Percentiles rank a stretch among this genome's conserved stretches.
Evolutionary conservation across 768 basidiomycete genomes (phyloP).

Genomic region (Phlegmacium glaucopus): DNA sequence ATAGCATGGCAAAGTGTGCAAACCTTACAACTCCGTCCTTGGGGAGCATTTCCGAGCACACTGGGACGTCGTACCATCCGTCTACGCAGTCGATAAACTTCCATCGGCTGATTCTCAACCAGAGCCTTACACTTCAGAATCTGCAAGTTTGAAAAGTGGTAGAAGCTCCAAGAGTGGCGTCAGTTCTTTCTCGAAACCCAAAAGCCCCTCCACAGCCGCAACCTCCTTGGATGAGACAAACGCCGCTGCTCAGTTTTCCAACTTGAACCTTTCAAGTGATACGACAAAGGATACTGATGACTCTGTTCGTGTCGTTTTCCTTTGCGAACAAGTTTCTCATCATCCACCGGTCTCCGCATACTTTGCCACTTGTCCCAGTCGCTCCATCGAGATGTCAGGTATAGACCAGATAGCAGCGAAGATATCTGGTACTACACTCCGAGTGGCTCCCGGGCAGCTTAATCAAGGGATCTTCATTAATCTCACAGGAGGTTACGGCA

Average conservation of each 20-base stretch:
- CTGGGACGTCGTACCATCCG: constrained; percentile 74
- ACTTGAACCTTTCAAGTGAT: constrained; percentile 43
- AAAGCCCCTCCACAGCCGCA: constrained; percentile 53
- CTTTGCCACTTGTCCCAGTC: constrained; percentile 71
- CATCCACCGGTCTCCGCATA: constrained; percentile 94
- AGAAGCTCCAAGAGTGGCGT: constrained; percentile 60
- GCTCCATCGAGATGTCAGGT: constrained; percentile 68
- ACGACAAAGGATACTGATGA: constrained; percentile 27
- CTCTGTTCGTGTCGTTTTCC: constrained; percentile 65
- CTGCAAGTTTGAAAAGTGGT: constrained; percentile 55
- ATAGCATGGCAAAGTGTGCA: constrained; percentile 89
- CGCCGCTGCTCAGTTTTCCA: constrained; percentile 55
- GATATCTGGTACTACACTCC: constrained; percentile 83
- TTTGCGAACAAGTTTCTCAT: constrained; percentile 95
- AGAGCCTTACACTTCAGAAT: constrained; percentile 36
- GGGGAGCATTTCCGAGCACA: constrained; percentile 89
- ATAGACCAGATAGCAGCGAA: constrained; percentile 94
- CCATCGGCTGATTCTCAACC: constrained; percentile 8
- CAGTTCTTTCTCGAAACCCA: constrained; percentile 51
- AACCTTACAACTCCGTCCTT: constrained; percentile 86
- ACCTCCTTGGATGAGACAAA: constrained; percentile 47
- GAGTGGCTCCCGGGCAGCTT: constrained; percentile 75
- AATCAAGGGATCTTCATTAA: constrained; percentile 90
- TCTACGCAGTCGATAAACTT: constrained; percentile 44
- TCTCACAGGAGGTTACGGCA: constrained; percentile 68